Evolutionary conservation across 257 asterid genomes (phyloP).

Genomic region (Solanum neorickii): DNA sequence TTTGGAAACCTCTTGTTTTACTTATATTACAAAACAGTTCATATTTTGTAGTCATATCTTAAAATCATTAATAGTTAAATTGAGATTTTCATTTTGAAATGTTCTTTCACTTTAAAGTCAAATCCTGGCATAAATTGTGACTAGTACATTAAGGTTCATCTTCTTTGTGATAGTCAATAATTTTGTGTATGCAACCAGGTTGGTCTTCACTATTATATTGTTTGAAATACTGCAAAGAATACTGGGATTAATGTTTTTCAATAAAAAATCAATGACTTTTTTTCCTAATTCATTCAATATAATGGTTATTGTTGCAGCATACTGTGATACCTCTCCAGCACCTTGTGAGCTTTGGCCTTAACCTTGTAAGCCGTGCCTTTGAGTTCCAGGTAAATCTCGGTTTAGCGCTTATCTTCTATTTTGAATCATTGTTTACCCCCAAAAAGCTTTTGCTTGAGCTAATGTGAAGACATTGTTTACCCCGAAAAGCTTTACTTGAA

Average conservation of each 20-base stretch:
- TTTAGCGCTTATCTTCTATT: neutral
- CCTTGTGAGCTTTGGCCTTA: conserved; percentile 71
- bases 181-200: neutral
- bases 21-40: neutral
- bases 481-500: neutral
- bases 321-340: conserved; percentile 95
- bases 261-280: neutral
- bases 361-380: conserved; percentile 88
- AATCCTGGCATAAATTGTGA: neutral
- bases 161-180: neutral
- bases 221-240: neutral
- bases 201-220: neutral
- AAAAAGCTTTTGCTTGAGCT: neutral
- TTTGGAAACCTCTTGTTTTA: neutral
- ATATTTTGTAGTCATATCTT: neutral
- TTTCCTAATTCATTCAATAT: neutral
- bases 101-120: neutral
- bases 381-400: conserved; percentile 79
- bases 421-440: neutral
- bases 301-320: conserved; percentile 48
- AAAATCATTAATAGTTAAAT: neutral
- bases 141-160: neutral
- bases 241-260: neutral
- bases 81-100: neutral
- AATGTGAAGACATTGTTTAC: neutral